Evolutionary conservation across 352 stramenopile species (phyloP).

Genomic region (Pythium sp.): DNA sequence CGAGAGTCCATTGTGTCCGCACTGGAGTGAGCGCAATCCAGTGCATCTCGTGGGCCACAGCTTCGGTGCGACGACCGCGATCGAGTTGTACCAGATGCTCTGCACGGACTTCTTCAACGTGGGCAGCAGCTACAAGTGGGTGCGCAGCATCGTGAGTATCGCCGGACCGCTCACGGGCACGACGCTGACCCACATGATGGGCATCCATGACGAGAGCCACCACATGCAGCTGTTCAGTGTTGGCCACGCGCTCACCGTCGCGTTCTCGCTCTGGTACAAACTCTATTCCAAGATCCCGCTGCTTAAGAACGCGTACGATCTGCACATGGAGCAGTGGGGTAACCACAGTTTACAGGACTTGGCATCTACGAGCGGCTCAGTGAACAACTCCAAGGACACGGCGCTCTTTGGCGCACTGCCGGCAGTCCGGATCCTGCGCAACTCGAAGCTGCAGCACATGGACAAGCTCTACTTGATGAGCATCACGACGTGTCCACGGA

Average conservation of each 20-base stretch:
- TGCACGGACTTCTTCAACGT: slow-evolving; percentile 55
- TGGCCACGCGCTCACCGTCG: slow-evolving; percentile 38
- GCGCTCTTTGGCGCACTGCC: slow-evolving; percentile 3
- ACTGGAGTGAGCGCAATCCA: slow-evolving; percentile 48
- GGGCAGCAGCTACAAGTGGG: slow-evolving; percentile 47
- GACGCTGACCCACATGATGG: slow-evolving; percentile 51
- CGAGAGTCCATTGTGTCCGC: slow-evolving; percentile 23
- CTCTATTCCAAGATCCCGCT: slow-evolving; percentile 38
- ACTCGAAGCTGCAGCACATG: slow-evolving; percentile 50
- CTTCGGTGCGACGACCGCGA: slow-evolving; percentile 56
- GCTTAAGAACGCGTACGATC: slow-evolving; percentile 37
- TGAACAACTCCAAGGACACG: slow-evolving; percentile 5
- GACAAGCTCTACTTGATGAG: slow-evolving; percentile 61
- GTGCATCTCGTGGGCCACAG: slow-evolving; percentile 65
- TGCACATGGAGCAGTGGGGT: slow-evolving; percentile 60
- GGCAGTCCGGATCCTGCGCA: slow-evolving; percentile 33
- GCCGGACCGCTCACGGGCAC: slow-evolving; percentile 54
- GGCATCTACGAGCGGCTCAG: neutral
- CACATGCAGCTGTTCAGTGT: slow-evolving; percentile 30
- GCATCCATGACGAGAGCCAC: slow-evolving; percentile 27
- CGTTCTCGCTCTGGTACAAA: slow-evolving; percentile 39
- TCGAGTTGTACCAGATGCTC: slow-evolving; percentile 74
- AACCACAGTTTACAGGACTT: neutral
- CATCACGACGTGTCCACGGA: slow-evolving; percentile 65
- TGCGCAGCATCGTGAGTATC: slow-evolving; percentile 58